Evolutionary conservation across 768 basidiomycete genomes (phyloP).

Genomic region (button mushroom (Agaricus bisporus)): DNA sequence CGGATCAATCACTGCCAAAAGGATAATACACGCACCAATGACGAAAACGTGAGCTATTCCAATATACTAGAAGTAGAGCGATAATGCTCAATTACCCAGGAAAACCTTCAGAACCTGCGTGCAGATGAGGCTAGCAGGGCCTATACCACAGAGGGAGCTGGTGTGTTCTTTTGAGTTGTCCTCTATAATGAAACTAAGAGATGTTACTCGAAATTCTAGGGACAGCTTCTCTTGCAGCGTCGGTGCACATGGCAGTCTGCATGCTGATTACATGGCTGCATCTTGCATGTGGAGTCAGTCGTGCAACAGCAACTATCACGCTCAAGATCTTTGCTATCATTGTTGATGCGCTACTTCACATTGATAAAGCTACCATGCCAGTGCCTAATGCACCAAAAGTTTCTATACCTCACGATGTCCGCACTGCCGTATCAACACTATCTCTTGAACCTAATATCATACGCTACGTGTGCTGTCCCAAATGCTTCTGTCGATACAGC

Average conservation of each 20-base stretch:
- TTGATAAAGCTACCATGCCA: not conserved
- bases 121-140: too few species aligned
- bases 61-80: too few species aligned
- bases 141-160: too few species aligned
- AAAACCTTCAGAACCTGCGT: too few species aligned
- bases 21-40: too few species aligned
- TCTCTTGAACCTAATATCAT: conserved; percentile 13
- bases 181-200: too few species aligned
- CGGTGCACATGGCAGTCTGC: not conserved
- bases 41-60: too few species aligned
- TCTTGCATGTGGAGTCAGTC: conserved; percentile 15
- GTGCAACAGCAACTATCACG: conserved; percentile 6
- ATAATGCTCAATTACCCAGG: too few species aligned
- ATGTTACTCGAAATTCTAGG: too few species aligned
- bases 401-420: conserved; percentile 10
- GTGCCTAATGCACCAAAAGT: not conserved
- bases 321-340: conserved; percentile 7
- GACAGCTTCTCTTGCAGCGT: too few species aligned
- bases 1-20: not conserved
- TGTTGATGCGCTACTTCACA: too few species aligned
- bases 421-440: conserved; percentile 10
- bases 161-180: too few species aligned
- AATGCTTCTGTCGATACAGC: conserved; percentile 1
- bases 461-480: conserved; percentile 16
- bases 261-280: conserved; percentile 9